phyloP scores from a whole-genome alignment of 768 basidiomycete species.

The Leccinellum rugosiceps region DNA sequence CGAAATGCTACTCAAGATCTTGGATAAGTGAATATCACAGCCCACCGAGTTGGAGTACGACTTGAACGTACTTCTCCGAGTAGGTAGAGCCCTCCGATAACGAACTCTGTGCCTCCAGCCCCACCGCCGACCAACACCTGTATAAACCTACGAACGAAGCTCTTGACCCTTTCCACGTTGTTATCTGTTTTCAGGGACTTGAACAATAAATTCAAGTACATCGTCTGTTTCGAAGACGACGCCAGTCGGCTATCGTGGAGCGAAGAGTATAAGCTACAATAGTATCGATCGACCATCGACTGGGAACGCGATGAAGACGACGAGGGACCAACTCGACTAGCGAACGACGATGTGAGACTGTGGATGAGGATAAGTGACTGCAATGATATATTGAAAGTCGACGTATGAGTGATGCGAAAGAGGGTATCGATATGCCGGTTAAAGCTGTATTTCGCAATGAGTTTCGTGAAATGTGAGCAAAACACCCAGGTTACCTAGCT shows the following conservation, averaged over 20 bases:
- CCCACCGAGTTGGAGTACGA: background rate
- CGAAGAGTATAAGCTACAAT: constrained; percentile 86
- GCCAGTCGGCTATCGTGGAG: constrained; percentile 79
- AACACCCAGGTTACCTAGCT: constrained; percentile 46
- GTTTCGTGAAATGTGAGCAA: background rate
- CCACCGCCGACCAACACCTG: constrained; percentile 74
- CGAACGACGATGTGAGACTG: constrained; percentile 65
- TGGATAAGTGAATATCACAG: background rate
- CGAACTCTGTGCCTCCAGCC: constrained; percentile 77
- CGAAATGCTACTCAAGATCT: constrained; percentile 52
- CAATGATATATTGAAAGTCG: constrained; percentile 95
- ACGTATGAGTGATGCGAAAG: constrained; percentile 91
- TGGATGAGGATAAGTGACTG: constrained; percentile 89
- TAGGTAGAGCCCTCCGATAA: constrained; percentile 83
- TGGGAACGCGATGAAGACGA: constrained; percentile 40
- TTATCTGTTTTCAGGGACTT: constrained; percentile 76
- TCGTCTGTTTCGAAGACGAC: constrained; percentile 87
- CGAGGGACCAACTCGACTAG: constrained; percentile 38
- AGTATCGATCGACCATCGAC: constrained; percentile 62
- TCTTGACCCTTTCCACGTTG: constrained; percentile 61
- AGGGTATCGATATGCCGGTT: constrained; percentile 87
- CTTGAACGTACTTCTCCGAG: constrained; percentile 74
- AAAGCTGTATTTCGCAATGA: constrained; percentile 46
- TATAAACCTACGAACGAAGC: constrained; percentile 78
- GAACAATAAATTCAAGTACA: constrained; percentile 94